These are phyloP conservation scores for Fusarium sp. DNA, from an alignment of 2,329 filamentous ascomycete genomes.

Conservation along the genomic window DNA sequence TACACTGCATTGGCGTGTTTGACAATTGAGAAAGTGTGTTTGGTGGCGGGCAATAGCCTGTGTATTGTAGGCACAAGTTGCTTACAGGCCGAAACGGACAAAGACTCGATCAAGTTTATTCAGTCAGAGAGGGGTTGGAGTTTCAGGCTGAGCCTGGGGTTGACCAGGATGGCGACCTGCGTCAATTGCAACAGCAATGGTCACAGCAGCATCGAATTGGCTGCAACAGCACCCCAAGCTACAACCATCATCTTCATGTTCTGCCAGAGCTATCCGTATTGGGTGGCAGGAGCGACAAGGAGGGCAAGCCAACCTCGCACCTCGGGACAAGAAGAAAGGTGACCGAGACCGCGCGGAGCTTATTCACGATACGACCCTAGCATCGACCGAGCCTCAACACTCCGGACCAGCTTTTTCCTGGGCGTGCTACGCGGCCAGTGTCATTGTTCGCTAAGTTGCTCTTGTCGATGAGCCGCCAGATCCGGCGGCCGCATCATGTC, in stretches of 20 bases:
- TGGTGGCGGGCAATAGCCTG: constrained; percentile 9
- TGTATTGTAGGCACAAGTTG: background rate
- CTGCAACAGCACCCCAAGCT: constrained; percentile 8
- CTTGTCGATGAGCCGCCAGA: constrained; percentile 41
- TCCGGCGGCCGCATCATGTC: constrained; percentile 39
- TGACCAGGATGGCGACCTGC: constrained; percentile 11
- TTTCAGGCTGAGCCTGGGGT: constrained; percentile 33
- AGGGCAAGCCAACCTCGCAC: constrained; percentile 15
- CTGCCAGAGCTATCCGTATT: constrained; percentile 21
- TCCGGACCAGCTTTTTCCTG: background rate
- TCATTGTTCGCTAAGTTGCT: constrained; percentile 5
- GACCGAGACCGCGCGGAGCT: constrained; percentile 23
- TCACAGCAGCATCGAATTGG: constrained; percentile 16
- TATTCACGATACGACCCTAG: constrained; percentile 4
- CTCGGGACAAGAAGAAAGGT: background rate
- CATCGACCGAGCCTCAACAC: constrained; percentile 7
- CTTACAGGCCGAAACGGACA: background rate
- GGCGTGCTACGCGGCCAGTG: constrained; percentile 1
- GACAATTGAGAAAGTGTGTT: constrained; percentile 19
- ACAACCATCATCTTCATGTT: constrained; percentile 6
- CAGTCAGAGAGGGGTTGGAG: constrained; percentile 14
- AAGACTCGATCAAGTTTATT: background rate
- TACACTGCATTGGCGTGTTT: constrained; percentile 30
- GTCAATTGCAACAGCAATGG: constrained; percentile 7
- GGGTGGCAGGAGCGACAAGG: constrained; percentile 2